Base-by-base conservation (phyloP, 2,329 filamentous ascomycete species). In the Tympanopsis confertula region DNA sequence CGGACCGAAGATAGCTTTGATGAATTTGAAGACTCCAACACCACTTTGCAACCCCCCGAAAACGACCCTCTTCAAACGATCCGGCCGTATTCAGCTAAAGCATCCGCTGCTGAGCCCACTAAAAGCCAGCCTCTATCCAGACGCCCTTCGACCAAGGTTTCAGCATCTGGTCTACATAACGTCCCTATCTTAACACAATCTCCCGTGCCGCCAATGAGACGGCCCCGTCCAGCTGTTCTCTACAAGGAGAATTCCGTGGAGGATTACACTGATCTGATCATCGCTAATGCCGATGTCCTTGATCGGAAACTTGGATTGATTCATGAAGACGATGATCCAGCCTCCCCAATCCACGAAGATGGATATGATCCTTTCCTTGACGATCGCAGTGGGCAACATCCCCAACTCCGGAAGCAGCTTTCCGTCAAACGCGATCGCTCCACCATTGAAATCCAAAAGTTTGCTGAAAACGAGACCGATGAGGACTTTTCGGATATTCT, bases 401-500 rank as follows among this genome's bases (percentile, higher is more conserved):
- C 36, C 44, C 50, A 47, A 42, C 47, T 58, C 4, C 59, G 78
- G 14, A 71, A 74, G 19, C 73, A 82, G 40, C 69, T 77, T 22
- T 78, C 82, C 4, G 82, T 94, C 64, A 78, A 85, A 42, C 74
- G 88, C 42, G 82, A 83, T 22, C 71, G 84, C 40, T 94, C 87
- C 5, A 81, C 83, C 2, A 81, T 95, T 35, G 89, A 95, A 55
- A 98, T 98, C 28, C 86, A 95, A 52, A 86, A 83, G 50, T 98
- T 94, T 59, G 87, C 91, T 5, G 91, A 98, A 56, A 80, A 88
- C 46, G 88, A 94, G 50, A 75, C 74, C 17, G 89, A 98, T 50
- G 87, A 94, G 51, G 91, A 98, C 58, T 96, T 95, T 57, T 94
- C 89, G 0, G 89, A 95, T 54, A 84, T 95, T 26, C 86, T 95